Evolutionary conservation across 2,329 filamentous ascomycete genomes (phyloP).

Genomic region (Coniochaeta sp.): DNA sequence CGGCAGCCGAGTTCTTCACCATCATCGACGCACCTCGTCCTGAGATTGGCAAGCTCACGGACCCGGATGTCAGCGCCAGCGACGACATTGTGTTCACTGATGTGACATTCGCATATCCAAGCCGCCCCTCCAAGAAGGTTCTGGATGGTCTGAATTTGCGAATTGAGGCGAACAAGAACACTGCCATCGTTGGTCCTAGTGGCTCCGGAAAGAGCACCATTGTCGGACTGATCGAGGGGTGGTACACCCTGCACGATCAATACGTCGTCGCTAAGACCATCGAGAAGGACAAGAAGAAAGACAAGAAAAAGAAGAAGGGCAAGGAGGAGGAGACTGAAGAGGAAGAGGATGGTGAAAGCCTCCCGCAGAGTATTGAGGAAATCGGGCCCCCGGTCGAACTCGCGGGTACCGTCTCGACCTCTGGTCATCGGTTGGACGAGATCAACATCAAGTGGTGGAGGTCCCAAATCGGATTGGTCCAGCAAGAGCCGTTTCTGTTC

Average conservation of each 20-base stretch:
- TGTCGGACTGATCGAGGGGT: slow-evolving; percentile 62
- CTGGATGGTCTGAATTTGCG: slow-evolving; percentile 50
- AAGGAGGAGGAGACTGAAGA: slow-evolving; percentile 19
- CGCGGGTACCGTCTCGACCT: slow-evolving; percentile 45
- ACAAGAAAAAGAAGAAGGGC: slow-evolving; percentile 26
- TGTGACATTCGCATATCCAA: slow-evolving; percentile 69
- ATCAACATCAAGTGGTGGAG: slow-evolving; percentile 56
- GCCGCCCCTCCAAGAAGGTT: slow-evolving; percentile 55
- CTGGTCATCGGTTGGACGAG: slow-evolving; percentile 43
- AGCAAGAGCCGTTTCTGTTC: slow-evolving; percentile 36
- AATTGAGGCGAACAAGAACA: slow-evolving; percentile 58
- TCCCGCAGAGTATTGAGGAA: slow-evolving; percentile 10
- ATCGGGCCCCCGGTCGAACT: slow-evolving; percentile 34
- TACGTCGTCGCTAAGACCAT: slow-evolving; percentile 42
- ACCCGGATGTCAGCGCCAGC: slow-evolving; percentile 39
- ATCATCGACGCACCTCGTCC: slow-evolving; percentile 42
- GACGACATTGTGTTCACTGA: slow-evolving; percentile 54
- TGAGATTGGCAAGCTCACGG: slow-evolving; percentile 29
- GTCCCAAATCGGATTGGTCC: slow-evolving; percentile 35
- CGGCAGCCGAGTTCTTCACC: slow-evolving; percentile 50
- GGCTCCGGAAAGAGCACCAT: slow-evolving; percentile 71
- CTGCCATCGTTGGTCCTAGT: slow-evolving; percentile 66
- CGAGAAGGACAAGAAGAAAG: slow-evolving; percentile 37
- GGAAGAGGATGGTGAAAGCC: slow-evolving; percentile 20
- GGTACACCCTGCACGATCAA: slow-evolving; percentile 57